A percentile compares a stretch with the other conserved stretches of the same genome.
Evolutionary conservation across 768 basidiomycete species (phyloP).

Genomic region (Mycena galopus): DNA sequence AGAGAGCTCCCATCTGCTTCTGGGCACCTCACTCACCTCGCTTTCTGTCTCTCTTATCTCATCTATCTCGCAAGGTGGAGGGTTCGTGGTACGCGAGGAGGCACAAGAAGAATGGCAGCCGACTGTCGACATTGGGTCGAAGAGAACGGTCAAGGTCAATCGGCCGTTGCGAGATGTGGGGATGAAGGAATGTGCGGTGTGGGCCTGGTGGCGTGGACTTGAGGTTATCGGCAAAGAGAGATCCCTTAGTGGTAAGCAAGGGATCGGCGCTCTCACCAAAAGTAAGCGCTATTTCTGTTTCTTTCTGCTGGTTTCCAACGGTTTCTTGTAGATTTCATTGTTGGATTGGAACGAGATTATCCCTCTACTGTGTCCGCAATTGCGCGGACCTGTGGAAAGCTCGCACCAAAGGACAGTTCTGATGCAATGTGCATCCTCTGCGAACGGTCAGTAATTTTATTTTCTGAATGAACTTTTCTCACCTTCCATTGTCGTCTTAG

Average conservation of each 20-base stretch:
- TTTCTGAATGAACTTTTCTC: not conserved
- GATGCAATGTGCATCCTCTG: conserved; percentile 71
- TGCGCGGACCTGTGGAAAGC: conserved; percentile 82
- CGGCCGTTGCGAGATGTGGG: conserved; percentile 81
- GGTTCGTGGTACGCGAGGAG: conserved; percentile 77
- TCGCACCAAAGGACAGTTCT: conserved; percentile 73
- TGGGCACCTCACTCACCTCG: conserved; percentile 85
- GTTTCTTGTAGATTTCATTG: conserved; percentile 73
- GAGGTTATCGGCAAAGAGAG: conserved; percentile 63
- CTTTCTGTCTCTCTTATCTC: conserved; percentile 82
- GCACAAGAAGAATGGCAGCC: conserved; percentile 78
- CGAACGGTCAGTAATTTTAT: conserved; percentile 61
- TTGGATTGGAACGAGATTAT: conserved; percentile 84
- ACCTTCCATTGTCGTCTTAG: conserved; percentile 50
- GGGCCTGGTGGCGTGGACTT: conserved; percentile 80
- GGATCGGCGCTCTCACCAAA: conserved; percentile 77
- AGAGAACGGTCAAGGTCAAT: conserved; percentile 61
- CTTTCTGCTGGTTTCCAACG: not conserved
- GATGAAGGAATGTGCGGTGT: conserved; percentile 84
- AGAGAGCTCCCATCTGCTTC: conserved; percentile 79
- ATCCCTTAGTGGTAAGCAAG: conserved; percentile 62
- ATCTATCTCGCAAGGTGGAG: conserved; percentile 81
- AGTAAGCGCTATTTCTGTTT: conserved; percentile 54
- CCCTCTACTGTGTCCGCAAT: conserved; percentile 91
- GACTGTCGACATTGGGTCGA: conserved; percentile 26